Evolutionary conservation across 2,329 filamentous ascomycete genomes (phyloP).

Genomic region (Pleurostoma richardsiae): DNA sequence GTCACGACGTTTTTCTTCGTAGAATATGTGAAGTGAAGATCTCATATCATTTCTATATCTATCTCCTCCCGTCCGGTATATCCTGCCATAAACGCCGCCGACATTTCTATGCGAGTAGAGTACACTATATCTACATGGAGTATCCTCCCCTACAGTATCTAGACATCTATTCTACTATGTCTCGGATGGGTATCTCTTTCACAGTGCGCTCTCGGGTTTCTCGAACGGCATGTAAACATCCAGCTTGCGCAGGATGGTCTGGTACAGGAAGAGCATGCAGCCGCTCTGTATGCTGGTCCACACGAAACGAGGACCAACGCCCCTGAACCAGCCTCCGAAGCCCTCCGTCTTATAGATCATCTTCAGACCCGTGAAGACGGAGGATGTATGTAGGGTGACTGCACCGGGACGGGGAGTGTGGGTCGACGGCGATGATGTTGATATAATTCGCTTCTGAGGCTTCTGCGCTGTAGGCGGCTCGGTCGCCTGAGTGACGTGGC

Average conservation of each 20-base stretch:
- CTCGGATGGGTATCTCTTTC: not conserved
- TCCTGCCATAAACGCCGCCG: too few species aligned
- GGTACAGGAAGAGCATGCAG: constrained; percentile 94
- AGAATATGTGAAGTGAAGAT: too few species aligned
- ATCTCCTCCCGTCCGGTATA: too few species aligned
- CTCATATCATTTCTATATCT: too few species aligned
- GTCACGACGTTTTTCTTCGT: too few species aligned
- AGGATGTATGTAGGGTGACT: constrained; percentile 80
- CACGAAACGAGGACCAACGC: constrained; percentile 84
- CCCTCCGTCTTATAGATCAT: constrained; percentile 92
- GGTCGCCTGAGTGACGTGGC: constrained; percentile 14
- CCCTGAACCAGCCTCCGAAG: constrained; percentile 84
- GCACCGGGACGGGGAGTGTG: constrained; percentile 75
- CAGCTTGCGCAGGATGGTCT: constrained; percentile 75
- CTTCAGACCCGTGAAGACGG: constrained; percentile 75
- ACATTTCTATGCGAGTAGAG: too few species aligned
- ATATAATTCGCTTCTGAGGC: constrained; percentile 68
- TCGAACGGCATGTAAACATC: constrained; percentile 41
- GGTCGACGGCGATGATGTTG: constrained; percentile 84
- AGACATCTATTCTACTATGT: too few species aligned
- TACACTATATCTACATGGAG: too few species aligned
- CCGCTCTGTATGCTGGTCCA: constrained; percentile 98
- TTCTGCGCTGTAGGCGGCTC: constrained; percentile 24
- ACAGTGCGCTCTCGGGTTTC: constrained; percentile 2
- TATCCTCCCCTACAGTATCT: too few species aligned